phyloP scores from a whole-genome alignment of 768 basidiomycete species.

The Termitomyces sp. region DNA sequence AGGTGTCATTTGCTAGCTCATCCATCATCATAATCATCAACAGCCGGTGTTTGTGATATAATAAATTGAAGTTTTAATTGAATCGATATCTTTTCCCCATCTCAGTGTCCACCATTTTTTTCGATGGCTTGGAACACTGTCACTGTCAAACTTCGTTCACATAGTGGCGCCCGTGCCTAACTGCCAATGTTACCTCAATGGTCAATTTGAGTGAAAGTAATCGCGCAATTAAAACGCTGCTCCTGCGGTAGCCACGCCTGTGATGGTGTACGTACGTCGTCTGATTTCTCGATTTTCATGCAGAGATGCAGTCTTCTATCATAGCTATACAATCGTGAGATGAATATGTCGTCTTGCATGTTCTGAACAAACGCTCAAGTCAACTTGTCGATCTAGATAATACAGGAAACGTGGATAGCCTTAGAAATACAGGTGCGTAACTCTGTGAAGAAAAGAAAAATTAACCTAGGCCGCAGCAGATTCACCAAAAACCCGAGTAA shows the following conservation, averaged over 20 bases:
- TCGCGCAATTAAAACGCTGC: not conserved
- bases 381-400: not conserved
- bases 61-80: conserved; percentile 14
- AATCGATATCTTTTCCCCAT: conserved; percentile 2
- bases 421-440: not conserved
- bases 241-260: too few species aligned
- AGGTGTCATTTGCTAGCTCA: conserved; percentile 1
- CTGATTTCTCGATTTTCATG: not conserved
- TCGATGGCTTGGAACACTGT: not conserved
- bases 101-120: not conserved
- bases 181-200: not conserved
- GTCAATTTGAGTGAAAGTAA: too few species aligned
- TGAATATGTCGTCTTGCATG: not conserved
- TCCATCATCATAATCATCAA: not conserved
- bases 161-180: not conserved
- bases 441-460: not conserved
- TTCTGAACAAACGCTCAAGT: not conserved
- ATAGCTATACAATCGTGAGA: not conserved
- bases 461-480: not conserved
- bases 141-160: not conserved
- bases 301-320: not conserved
- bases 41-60: conserved; percentile 8
- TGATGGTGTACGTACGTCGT: too few species aligned
- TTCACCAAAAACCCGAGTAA: conserved; percentile 3
- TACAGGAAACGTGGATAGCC: not conserved